phyloP scores from a whole-genome alignment of 2,329 filamentous ascomycete genomes.

The Venturia carpophila region DNA sequence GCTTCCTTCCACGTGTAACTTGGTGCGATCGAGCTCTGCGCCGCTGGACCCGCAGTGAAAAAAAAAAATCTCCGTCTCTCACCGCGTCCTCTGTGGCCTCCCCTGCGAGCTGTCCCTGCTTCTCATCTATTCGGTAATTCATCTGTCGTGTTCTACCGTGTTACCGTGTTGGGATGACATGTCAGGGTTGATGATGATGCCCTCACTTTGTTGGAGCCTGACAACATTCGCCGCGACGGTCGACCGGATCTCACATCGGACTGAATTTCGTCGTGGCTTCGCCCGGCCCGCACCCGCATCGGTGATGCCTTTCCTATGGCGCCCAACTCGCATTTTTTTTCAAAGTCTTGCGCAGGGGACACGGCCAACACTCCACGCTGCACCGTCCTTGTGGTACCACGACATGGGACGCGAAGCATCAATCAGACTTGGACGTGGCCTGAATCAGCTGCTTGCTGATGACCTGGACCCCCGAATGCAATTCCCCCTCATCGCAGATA shows the following conservation, averaged over 20 bases:
- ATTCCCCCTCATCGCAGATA: neutral
- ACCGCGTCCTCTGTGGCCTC: neutral
- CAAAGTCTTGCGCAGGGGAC: neutral
- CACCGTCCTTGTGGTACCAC: neutral
- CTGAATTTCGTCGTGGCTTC: neutral
- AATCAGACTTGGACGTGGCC: neutral
- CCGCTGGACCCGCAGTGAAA: slow-evolving; percentile 2
- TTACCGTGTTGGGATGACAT: neutral
- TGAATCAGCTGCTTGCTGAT: neutral
- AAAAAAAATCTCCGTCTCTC: neutral
- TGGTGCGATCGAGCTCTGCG: neutral
- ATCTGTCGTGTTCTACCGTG: neutral
- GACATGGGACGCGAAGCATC: neutral
- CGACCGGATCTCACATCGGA: neutral
- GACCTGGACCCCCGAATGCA: neutral
- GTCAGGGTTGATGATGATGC: too few species aligned
- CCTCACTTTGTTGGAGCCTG: neutral
- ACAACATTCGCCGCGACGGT: neutral
- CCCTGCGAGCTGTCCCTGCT: neutral
- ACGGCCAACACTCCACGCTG: neutral
- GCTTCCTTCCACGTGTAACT: neutral
- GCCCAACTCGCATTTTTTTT: neutral
- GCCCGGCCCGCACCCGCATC: neutral
- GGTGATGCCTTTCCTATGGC: neutral
- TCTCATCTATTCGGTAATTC: neutral